Conservation (phyloP, 1,284 basidiomycete species). For the Phylloporus gajari region DNA sequence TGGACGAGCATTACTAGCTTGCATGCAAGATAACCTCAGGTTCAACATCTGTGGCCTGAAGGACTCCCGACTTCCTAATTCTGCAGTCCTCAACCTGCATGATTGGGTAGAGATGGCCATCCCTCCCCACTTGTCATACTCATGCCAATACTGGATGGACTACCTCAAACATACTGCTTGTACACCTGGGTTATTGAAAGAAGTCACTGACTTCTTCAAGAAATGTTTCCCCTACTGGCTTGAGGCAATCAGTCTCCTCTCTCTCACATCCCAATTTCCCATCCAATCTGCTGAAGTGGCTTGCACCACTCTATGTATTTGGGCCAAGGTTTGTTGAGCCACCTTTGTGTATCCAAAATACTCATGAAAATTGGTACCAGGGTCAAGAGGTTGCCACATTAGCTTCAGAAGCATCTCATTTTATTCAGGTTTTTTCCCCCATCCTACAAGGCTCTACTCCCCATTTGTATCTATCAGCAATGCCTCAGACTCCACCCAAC, state of each 20-base stretch:
- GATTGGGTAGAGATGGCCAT: no score
- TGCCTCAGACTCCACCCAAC: background rate
- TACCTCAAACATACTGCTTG: background rate
- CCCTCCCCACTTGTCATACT: background rate
- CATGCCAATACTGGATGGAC: background rate
- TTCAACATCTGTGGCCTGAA: background rate
- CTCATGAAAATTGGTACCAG: no score
- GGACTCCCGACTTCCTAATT: background rate
- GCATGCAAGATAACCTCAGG: no score
- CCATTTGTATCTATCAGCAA: background rate
- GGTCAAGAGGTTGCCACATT: background rate
- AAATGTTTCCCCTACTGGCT: background rate
- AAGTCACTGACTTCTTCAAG: background rate
- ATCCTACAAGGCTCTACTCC: background rate
- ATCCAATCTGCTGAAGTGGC: background rate
- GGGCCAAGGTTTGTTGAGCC: background rate
- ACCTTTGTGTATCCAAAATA: no score
- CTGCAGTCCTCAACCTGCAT: no score
- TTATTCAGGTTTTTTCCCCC: background rate
- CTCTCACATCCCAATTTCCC: background rate
- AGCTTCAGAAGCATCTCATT: background rate
- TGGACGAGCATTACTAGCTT: background rate
- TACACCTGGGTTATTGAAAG: background rate
- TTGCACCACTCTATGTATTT: background rate
- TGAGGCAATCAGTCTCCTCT: background rate